Evolutionary conservation across 2,329 filamentous ascomycete species (phyloP).

Genomic region (Aspergillus aculeatinus): DNA sequence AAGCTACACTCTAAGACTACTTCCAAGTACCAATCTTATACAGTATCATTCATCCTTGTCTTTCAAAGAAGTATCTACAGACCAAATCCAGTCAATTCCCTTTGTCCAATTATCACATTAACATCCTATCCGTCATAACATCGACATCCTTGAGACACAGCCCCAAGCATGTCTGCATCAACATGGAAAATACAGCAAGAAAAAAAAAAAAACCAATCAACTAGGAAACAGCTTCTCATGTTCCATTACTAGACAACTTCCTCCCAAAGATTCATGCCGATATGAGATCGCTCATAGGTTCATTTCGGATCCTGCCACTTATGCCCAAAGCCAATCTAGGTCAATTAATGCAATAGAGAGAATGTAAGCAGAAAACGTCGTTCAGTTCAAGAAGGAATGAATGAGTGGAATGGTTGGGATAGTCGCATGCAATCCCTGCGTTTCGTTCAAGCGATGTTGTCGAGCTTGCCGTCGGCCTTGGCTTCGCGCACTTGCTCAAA

Average conservation of each 20-base stretch:
- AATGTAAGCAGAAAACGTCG: slow-evolving; percentile 20
- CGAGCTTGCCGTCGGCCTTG: slow-evolving; percentile 70
- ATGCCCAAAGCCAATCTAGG: slow-evolving; percentile 27
- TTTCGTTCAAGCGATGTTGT: slow-evolving; percentile 32
- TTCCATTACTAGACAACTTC: slow-evolving; percentile 19
- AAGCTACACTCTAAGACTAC: no score
- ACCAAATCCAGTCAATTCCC: background rate
- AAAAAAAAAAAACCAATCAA: slow-evolving; percentile 18
- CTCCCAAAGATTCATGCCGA: slow-evolving; percentile 17
- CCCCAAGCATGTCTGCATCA: slow-evolving; percentile 14
- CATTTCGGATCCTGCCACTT: slow-evolving; percentile 30
- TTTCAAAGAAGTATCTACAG: background rate
- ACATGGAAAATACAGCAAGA: slow-evolving; percentile 16
- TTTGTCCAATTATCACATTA: slow-evolving; percentile 16
- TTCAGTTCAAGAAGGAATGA: slow-evolving; percentile 6
- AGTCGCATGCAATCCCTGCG: slow-evolving; percentile 1
- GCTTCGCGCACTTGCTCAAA: slow-evolving; percentile 93
- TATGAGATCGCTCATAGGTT: slow-evolving; percentile 20
- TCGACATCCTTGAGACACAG: slow-evolving; percentile 22
- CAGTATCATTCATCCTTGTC: no score
- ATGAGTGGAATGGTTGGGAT: slow-evolving; percentile 4
- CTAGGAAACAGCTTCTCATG: slow-evolving; percentile 12
- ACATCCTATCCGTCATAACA: slow-evolving; percentile 21
- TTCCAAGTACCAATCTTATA: no score
- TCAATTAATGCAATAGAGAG: slow-evolving; percentile 31